Conservation (phyloP, 495 filamentous ascomycete species). For the Penicillium herquei region DNA sequence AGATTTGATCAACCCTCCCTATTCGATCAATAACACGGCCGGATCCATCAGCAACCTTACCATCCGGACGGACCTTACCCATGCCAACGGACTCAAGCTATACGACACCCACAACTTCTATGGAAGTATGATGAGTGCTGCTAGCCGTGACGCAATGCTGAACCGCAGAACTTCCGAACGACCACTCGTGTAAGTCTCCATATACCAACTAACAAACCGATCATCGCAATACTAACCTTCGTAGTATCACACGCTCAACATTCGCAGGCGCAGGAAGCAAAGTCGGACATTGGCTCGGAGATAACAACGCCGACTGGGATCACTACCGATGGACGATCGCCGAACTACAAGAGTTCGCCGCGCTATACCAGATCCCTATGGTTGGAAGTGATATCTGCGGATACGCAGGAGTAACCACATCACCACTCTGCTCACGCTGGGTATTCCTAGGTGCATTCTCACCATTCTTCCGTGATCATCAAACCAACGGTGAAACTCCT, state of each 20-base stretch:
- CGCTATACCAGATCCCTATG: slow-evolving; percentile 77
- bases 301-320: slow-evolving; percentile 37
- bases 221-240: not conserved
- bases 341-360: slow-evolving; percentile 65
- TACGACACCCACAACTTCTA: slow-evolving; percentile 26
- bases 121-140: slow-evolving; percentile 12
- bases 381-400: slow-evolving; percentile 75
- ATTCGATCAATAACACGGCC: slow-evolving; percentile 16
- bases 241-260: slow-evolving; percentile 64
- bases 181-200: slow-evolving; percentile 56
- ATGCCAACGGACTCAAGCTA: slow-evolving; percentile 16
- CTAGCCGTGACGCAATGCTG: slow-evolving; percentile 12
- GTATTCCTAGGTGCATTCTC: slow-evolving; percentile 75
- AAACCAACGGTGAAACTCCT: slow-evolving; percentile 41
- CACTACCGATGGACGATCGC: slow-evolving; percentile 68
- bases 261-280: slow-evolving; percentile 61
- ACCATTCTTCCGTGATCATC: slow-evolving; percentile 76
- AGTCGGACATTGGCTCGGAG: slow-evolving; percentile 1
- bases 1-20: slow-evolving; percentile 15
- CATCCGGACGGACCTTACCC: slow-evolving; percentile 12
- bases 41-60: slow-evolving; percentile 16
- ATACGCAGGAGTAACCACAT: slow-evolving; percentile 61
- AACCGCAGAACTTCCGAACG: slow-evolving; percentile 33
- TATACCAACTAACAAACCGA: not conserved
- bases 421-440: slow-evolving; percentile 72